Conservation (phyloP, 129 eudicot genomes). For the Centella asiatica region DNA sequence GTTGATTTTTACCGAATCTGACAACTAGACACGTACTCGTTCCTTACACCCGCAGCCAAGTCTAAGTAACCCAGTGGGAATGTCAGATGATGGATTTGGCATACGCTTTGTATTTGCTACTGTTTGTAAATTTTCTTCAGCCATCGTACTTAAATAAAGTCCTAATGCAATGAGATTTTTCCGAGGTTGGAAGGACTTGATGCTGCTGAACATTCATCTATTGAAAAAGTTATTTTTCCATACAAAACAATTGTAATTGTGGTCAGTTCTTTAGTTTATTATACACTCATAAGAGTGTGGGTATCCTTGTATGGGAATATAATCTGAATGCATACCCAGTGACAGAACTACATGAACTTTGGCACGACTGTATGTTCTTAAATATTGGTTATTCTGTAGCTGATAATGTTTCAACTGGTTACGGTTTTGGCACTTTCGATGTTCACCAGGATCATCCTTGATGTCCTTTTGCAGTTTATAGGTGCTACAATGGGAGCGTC, state of each 20-base stretch:
- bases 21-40: background rate
- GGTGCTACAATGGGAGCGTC: conserved; percentile 87
- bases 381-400: background rate
- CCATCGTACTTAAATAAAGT: background rate
- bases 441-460: background rate
- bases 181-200: background rate
- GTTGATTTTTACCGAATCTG: background rate
- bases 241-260: background rate
- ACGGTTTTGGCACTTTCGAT: background rate
- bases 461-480: conserved; percentile 47
- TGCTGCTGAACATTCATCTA: background rate
- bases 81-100: background rate
- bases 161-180: background rate
- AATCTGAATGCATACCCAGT: background rate
- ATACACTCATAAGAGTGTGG: no score
- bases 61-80: no score
- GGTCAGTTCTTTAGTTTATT: no score
- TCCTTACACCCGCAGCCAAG: no score
- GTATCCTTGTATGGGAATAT: background rate
- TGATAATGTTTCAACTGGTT: background rate
- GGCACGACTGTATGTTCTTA: background rate
- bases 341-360: background rate
- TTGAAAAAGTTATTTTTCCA: background rate
- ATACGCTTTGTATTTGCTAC: background rate
- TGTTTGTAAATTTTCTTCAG: background rate